Evolutionary conservation across 164 flowering plant genomes (phyloP), one percentile per base, ranked within the genome.

Genomic region (Sedum album): DNA sequence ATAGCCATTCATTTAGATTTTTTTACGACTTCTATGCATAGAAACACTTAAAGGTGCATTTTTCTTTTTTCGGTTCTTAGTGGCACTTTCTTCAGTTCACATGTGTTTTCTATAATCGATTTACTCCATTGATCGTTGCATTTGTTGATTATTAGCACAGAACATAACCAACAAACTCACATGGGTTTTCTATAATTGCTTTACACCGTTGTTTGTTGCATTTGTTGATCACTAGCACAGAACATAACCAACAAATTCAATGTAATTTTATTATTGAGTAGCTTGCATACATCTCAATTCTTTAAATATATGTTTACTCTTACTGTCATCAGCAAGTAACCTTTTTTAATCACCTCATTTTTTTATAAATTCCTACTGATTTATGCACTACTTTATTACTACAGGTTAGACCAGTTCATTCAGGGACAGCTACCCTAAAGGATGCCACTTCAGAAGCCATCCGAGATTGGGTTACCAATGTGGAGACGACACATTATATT

Each of bases 381-480:
- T 42, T 64, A 5, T 14, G 7, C 42, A 5, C 15, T 65, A 65
- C n/a, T 65, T 65, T 65, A 28, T 26, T 2, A 13, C 9, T 67
- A 67, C 72, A 86, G 97, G 98, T 93, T 38, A 85, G 89, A 73
- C 74, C 86, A 60, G 98, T 93, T 60, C 93, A 93, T 78, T 84
- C 98, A 44, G 98, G 98, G 64, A 87, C 96, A 39, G 96, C 95
- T 33, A 93, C 96, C 0, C 74, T 90, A 76, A 90, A 93, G 76
- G 95, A 93, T 82, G 97, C 96, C 62, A 89, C 97, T 26, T 89
- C 91, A 49, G 97, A 90, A 76, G 96, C 96, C 67, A 90, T 90
- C 70, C 73, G 96, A 60, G 96, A 92, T 68, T 90, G 96, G 98
- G 96, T 90, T 23, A 90, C 96, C 39, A 90, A 90, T 76, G 95